Evolutionary conservation across 345 rosid genomes (phyloP), one percentile per base, ranked within the genome.

Genomic region (Fremontodendron californicum): DNA sequence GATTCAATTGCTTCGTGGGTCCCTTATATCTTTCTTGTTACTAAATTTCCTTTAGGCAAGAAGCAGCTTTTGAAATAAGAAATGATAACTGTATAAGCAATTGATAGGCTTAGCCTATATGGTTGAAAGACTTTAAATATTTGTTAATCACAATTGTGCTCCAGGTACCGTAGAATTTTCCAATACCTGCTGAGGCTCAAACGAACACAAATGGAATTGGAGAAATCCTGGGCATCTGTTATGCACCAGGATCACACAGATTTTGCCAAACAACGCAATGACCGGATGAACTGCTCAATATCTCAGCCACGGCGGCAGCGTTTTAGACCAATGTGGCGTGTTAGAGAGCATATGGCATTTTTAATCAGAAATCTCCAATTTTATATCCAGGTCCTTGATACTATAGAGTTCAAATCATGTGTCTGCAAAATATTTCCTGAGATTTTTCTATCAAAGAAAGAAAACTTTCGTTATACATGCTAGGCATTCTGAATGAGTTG

Each of bases 321-420:
- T 42, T 88, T 87, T 71, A 89, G 91, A 85, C 97, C 99, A 80
- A 87, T 90, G 90, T 95, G 99, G 99, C 94, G 87, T 63, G 90
- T 93, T 73, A 90, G 99, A 81, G 99, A 95, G 90, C 96, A 93
- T 85, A 95, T 93, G 99, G 98, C 96, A 45, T 95, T 95, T 86
- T 85, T 95, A 78, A 93, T 92, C 69, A 89, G 98, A 84, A 95
- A 95, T 82, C 98, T 95, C 80, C 99, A 95, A 83, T 95, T 95
- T 83, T 95, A 93, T 76, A 95, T 93, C 78, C 99, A 95, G 97
- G 99, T 95, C 54, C 42, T 58, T 52, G 29, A 45, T 72, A 35
- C 29, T 39, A 21, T 55, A 46, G 37, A 10, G 19, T 46, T 49
- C 29, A 71, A 48, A 71, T 11, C 29, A 51, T 33, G 75, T 35